phyloP scores from a whole-genome alignment of 1,284 basidiomycete species.

The Jaminaea rosea region DNA sequence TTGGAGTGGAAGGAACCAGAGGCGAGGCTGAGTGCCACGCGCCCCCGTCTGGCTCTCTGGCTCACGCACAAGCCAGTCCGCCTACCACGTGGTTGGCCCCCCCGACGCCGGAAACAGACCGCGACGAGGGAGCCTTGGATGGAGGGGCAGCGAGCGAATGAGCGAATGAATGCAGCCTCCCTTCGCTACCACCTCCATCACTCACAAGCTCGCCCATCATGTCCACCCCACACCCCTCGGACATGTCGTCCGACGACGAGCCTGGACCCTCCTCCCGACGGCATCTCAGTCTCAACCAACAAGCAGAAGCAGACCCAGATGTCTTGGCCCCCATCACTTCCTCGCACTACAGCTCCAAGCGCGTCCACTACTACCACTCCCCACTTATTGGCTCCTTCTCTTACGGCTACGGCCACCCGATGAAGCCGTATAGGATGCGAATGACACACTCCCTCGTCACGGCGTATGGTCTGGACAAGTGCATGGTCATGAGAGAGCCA shows the following conservation, averaged over 20 bases:
- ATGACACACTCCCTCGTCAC: constrained; percentile 77
- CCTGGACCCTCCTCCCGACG: neutral
- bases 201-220: constrained; percentile 7
- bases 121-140: too few relatives aligned
- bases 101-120: too few relatives aligned
- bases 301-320: constrained; percentile 1
- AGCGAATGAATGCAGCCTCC: too few relatives aligned
- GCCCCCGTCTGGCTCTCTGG: too few relatives aligned
- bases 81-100: too few relatives aligned
- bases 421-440: constrained; percentile 66
- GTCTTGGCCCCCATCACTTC: neutral
- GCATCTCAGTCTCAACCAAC: neutral
- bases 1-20: too few relatives aligned
- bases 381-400: constrained; percentile 70
- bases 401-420: constrained; percentile 78
- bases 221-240: constrained; percentile 34
- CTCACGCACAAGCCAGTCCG: too few relatives aligned
- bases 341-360: neutral
- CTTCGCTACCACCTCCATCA: too few relatives aligned
- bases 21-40: too few relatives aligned
- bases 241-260: constrained; percentile 8
- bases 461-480: constrained; percentile 77
- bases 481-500: constrained; percentile 81
- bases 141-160: too few relatives aligned
- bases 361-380: constrained; percentile 9